phyloP scores from a whole-genome alignment of 2,329 filamentous ascomycete genomes.

The Lachnellula cervina region DNA sequence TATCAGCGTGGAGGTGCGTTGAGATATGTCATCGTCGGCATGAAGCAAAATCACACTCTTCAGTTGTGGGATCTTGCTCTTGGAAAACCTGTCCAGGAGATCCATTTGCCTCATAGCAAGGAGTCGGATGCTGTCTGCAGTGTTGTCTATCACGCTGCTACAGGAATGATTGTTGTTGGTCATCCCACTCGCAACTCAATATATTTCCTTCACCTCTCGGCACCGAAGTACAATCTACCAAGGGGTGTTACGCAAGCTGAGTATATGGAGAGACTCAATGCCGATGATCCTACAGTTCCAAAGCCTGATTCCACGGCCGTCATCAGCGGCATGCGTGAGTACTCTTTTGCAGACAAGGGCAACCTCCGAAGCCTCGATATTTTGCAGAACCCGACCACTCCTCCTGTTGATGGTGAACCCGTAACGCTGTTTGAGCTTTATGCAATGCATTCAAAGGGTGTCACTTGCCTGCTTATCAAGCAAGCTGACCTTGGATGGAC shows the following conservation, averaged over 20 bases:
- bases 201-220: slow-evolving; percentile 94
- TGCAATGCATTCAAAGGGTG: slow-evolving; percentile 94
- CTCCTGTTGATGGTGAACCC: slow-evolving; percentile 57
- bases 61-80: slow-evolving; percentile 98
- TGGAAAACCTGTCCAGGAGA: slow-evolving; percentile 91
- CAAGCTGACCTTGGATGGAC: slow-evolving; percentile 90
- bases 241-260: slow-evolving; percentile 79
- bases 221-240: slow-evolving; percentile 80
- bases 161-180: slow-evolving; percentile 89
- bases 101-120: slow-evolving; percentile 92
- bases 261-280: slow-evolving; percentile 74
- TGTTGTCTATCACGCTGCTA: slow-evolving; percentile 86
- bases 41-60: slow-evolving; percentile 98
- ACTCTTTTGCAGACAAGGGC: slow-evolving; percentile 83
- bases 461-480: slow-evolving; percentile 83
- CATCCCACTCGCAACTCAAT: slow-evolving; percentile 96
- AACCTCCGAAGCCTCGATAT: slow-evolving; percentile 87
- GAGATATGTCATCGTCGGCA: slow-evolving; percentile 92
- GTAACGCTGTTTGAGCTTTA: slow-evolving; percentile 88
- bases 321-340: slow-evolving; percentile 93
- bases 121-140: slow-evolving; percentile 98
- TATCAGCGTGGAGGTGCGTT: slow-evolving; percentile 86
- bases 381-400: slow-evolving; percentile 64
- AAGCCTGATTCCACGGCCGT: slow-evolving; percentile 93
- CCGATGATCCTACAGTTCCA: slow-evolving; percentile 67